Base-by-base conservation (phyloP, 2,329 filamentous ascomycete species). In the Pseudogymnoascus sp. region DNA sequence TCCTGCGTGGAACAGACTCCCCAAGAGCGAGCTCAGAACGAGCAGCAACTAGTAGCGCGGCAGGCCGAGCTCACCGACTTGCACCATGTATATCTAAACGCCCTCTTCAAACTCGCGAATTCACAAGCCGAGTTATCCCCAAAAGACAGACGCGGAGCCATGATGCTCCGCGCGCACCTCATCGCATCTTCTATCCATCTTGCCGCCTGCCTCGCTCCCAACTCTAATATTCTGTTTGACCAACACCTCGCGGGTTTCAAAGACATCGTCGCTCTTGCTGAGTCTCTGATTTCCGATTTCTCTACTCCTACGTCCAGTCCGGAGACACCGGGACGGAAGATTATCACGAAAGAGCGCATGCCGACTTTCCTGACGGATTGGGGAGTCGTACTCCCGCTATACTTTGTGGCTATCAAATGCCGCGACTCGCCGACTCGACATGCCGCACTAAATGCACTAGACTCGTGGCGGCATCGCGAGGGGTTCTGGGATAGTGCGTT, bases 401-500 rank as follows among this genome's bases (percentile, higher is more conserved):
- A 61, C 37, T 43, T 61, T 12, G 60, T 61, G 14, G 34, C 31
- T 21, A 61, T 61, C 23, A 61, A 61, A 31, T 61, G 60, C 31
- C 60, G 60, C 23, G 31, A 43, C 34, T 40, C 37, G 16, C 38
- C 25, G 2, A 61, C 42, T 2, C 36, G 37, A 31, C 60, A 61
- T 28, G n/a, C 38, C 7, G 60, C 60, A 5, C 38, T 61, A 4
- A 46, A 42, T 16, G 38, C 31, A 1, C 21, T 61, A 5, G 16
- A 42, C 8, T 31, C 37, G 12, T 40, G 34, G 38, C 36, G 42
- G 14, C 38, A 46, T 31, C 38, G 60, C 5, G 60, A 61, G 23
- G 60, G 60, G 6, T 43, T 61, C n/a, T 61, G 60, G 60, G 60
- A 61, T 61, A 61, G 42, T n/a, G 42, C 42, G 23, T 7, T 61